Evolutionary conservation across 2,329 filamentous ascomycete genomes (phyloP).

Genomic region (Aspergillus nomiae): DNA sequence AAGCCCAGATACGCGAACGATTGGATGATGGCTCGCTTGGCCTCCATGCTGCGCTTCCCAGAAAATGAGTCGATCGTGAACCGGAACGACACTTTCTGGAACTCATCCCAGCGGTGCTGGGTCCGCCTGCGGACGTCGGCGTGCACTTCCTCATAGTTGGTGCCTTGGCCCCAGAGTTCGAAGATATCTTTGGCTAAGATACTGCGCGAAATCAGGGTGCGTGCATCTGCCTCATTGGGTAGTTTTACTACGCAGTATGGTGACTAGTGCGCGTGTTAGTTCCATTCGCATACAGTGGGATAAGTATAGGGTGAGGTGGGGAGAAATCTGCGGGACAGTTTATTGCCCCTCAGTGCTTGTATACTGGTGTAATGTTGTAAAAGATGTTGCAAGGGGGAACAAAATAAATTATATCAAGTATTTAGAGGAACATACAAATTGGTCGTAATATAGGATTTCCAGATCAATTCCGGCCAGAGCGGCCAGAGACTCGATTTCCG

Average conservation of each 20-base stretch:
- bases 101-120: slow-evolving; percentile 66
- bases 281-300: slow-evolving; percentile 3
- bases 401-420: slow-evolving; percentile 6
- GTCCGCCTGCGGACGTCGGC: slow-evolving; percentile 62
- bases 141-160: slow-evolving; percentile 69
- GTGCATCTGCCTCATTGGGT: slow-evolving; percentile 65
- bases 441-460: slow-evolving; percentile 72
- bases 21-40: slow-evolving; percentile 77
- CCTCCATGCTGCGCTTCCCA: slow-evolving; percentile 64
- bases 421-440: slow-evolving; percentile 60
- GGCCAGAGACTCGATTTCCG: slow-evolving; percentile 82
- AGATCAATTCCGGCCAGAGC: slow-evolving; percentile 67
- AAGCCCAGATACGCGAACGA: slow-evolving; percentile 78
- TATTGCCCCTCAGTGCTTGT: not conserved
- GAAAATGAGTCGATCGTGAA: slow-evolving; percentile 84
- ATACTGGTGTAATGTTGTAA: not conserved
- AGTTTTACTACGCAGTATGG: slow-evolving; percentile 81
- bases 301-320: slow-evolving; percentile 7
- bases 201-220: slow-evolving; percentile 69
- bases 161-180: slow-evolving; percentile 81
- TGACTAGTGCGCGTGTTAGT: slow-evolving; percentile 57
- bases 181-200: slow-evolving; percentile 82
- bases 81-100: slow-evolving; percentile 71
- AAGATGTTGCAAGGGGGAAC: not conserved
- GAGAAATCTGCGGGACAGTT: not conserved